Conservation (phyloP, 2,329 filamentous ascomycete species). For the Scedosporium aurantiacum region DNA sequence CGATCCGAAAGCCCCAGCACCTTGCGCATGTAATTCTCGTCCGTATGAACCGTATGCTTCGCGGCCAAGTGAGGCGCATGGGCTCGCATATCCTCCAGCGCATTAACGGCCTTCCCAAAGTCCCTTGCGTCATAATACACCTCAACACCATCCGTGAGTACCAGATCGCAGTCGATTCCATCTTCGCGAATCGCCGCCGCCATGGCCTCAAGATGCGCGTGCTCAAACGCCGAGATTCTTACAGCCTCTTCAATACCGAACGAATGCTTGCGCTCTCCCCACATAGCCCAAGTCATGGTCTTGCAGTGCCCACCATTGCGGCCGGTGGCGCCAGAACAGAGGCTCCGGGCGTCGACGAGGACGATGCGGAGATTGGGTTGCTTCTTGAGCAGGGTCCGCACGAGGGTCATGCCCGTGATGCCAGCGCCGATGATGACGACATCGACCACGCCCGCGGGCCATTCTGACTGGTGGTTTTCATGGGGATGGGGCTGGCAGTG, state of each 20-base stretch:
- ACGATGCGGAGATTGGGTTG: constrained; percentile 9
- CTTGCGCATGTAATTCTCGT: constrained; percentile 3
- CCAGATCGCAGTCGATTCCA: constrained; percentile 9
- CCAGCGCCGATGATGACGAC: constrained; percentile 14
- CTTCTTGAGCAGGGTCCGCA: constrained; percentile 9
- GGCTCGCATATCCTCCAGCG: constrained; percentile 11
- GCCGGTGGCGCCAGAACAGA: constrained; percentile 15
- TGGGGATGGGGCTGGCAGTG: constrained; percentile 6
- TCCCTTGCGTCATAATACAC: constrained; percentile 9
- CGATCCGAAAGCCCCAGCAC: not conserved
- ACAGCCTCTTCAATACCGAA: constrained; percentile 10
- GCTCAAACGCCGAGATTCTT: constrained; percentile 8
- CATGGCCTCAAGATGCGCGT: constrained; percentile 8
- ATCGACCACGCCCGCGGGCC: constrained; percentile 9
- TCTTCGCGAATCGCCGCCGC: not conserved
- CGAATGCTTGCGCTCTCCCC: constrained; percentile 8
- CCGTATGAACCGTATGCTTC: constrained; percentile 8
- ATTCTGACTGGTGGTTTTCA: constrained; percentile 10
- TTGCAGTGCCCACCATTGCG: constrained; percentile 15
- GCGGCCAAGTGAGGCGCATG: constrained; percentile 9
- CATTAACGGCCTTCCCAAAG: constrained; percentile 11
- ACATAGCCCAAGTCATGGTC: constrained; percentile 9
- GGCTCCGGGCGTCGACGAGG: constrained; percentile 11
- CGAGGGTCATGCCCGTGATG: constrained; percentile 13
- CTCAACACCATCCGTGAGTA: constrained; percentile 7